Evolutionary conservation across 176 grass and related monocot genomes (phyloP).

Genomic region (Oryza brachyantha): DNA sequence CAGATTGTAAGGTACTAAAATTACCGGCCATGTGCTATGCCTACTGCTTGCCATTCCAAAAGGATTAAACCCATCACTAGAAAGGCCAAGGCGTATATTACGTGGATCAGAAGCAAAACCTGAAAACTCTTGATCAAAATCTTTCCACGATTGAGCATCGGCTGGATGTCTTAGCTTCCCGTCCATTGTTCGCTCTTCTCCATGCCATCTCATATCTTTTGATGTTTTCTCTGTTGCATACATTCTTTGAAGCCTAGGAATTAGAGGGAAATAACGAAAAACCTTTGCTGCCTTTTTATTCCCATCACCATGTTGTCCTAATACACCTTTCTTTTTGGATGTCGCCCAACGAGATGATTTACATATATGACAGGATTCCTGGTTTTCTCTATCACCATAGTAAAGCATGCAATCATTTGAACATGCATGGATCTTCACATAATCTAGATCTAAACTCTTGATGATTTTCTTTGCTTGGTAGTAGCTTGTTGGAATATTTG

Average conservation of each 20-base stretch:
- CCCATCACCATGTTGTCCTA: too few relatives aligned
- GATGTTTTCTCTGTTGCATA: background rate
- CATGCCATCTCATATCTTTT: background rate
- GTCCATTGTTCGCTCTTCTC: background rate
- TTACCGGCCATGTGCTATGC: background rate
- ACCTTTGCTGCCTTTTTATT: background rate
- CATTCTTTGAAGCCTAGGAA: background rate
- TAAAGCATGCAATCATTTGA: constrained; percentile 6
- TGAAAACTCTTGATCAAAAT: background rate
- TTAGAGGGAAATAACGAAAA: background rate
- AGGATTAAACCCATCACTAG: background rate
- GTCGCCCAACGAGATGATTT: background rate
- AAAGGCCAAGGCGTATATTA: background rate
- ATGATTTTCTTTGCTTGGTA: background rate
- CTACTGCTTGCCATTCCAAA: background rate
- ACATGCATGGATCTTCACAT: background rate
- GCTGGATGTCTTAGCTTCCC: background rate
- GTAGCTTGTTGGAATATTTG: background rate
- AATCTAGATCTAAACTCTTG: background rate
- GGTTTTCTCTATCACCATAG: background rate
- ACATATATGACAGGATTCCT: background rate
- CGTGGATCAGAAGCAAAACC: background rate
- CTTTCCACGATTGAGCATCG: background rate
- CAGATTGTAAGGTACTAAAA: background rate
- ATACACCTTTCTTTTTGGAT: too few relatives aligned